Percentiles rank a stretch among this genome's conserved stretches.
Conservation (phyloP, 345 rosid genomes). For the Trapa bicornis region DNA sequence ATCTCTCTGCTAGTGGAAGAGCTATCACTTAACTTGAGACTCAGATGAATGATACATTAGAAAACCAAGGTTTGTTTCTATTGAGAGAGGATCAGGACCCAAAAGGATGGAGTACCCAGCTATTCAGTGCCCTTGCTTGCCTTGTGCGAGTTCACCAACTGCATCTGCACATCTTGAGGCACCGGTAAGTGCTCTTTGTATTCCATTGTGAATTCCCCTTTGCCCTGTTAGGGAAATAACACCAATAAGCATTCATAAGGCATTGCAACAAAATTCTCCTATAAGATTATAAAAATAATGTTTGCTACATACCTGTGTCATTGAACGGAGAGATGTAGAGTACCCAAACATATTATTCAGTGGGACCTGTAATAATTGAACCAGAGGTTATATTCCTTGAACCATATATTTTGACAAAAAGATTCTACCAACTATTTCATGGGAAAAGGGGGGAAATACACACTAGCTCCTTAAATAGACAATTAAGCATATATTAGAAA, state of each 20-base stretch:
- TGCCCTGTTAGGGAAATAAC: constrained; percentile 38
- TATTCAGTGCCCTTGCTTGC: constrained; percentile 45
- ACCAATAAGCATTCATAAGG: background rate
- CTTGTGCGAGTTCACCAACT: constrained; percentile 64
- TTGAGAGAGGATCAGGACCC: background rate
- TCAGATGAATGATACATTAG: background rate
- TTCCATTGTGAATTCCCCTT: constrained; percentile 98
- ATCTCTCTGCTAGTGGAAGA: background rate
- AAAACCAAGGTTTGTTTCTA: background rate
- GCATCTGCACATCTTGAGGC: constrained; percentile 76
- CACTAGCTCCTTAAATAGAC: background rate
- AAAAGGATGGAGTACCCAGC: background rate
- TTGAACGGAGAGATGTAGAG: constrained; percentile 88
- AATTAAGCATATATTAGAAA: background rate
- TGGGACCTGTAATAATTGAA: constrained; percentile 52
- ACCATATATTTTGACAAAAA: no score
- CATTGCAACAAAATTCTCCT: no score
- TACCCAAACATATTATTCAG: constrained; percentile 98
- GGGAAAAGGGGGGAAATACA: no score
- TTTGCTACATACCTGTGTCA: constrained; percentile 61
- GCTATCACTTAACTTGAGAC: background rate
- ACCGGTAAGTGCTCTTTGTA: constrained; percentile 88
- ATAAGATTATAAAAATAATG: background rate
- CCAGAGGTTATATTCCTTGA: background rate
- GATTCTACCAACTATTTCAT: no score